Conservation (phyloP, 441 rosid species). For the Pelargonium cotyledonis region DNA sequence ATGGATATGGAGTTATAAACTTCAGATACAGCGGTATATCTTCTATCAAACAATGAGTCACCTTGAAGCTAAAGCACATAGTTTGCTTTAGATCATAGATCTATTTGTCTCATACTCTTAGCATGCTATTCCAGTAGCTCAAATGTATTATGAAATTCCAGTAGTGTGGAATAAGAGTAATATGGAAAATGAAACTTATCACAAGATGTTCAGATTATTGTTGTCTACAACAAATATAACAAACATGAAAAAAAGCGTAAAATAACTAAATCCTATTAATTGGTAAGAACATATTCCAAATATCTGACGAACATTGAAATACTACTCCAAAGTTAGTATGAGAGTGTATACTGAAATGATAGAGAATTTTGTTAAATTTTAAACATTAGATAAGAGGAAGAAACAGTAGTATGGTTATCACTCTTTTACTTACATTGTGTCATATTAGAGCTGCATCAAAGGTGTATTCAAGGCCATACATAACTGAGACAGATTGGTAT, state of each 20-base stretch:
- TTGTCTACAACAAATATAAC: background rate
- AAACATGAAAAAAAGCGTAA: background rate
- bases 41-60: background rate
- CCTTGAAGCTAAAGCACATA: background rate
- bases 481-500: too few relatives aligned
- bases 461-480: background rate
- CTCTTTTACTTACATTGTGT: background rate
- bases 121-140: background rate
- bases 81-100: background rate
- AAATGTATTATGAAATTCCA: background rate
- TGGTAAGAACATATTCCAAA: background rate
- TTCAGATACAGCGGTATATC: background rate
- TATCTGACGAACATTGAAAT: background rate
- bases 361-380: background rate
- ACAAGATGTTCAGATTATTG: background rate
- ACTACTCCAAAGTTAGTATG: background rate
- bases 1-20: background rate
- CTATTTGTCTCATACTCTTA: background rate
- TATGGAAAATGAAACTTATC: background rate
- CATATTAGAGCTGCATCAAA: background rate
- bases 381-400: constrained; percentile 3
- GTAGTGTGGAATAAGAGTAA: background rate
- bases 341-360: background rate
- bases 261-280: background rate
- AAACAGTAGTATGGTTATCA: background rate